Base-by-base conservation (phyloP, 2,329 filamentous ascomycete species). In the Ophiostoma perfectum region DNA sequence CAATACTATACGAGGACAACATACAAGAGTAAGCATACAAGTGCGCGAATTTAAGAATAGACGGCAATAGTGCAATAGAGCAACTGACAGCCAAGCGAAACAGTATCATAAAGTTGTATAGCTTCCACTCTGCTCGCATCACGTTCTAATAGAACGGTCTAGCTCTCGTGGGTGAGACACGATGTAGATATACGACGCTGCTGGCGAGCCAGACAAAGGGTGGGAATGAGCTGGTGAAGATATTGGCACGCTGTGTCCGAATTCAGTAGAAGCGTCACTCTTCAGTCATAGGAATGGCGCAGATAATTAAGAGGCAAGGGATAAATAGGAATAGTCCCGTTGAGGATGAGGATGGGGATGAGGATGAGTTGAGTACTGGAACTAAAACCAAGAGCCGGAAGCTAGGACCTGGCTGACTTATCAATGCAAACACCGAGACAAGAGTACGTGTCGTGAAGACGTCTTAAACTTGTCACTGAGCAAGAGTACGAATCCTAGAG, bases 121-220 rank as follows among this genome's bases (percentile, higher is more conserved):
- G n/a, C 49, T 27, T 27, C 27, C 27, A 27, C 27, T 27, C 27
- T 27, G 27, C 2, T 27, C 27, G 27, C 49, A 27, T 55, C n/a
- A 55, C 49, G 27, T 55, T 55, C 49, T 55, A 27, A 27, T 9
- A 55, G 49, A 55, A 55, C 49, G 27, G 49, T 55, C 49, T 55
- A 55, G 49, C 27, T 18, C 49, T 55, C 18, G 8, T 16, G 49
- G 8, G 49, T 55, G 49, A 27, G 49, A 55, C 49, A 55, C 27
- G n/a, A 55, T n/a, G 49, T 55, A 55, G n/a, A 55, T 55, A 27
- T 27, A 5, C 49, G 11, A 14, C 18, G 8, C 18, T 55, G n/a
- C 49, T 55, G 16, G 18, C n/a, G 49, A 36, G 18, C 8, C 49
- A 55, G 18, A 55, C 49, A 55, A 55, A 55, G 49, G 12, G 18